Evolutionary conservation across 2,329 filamentous ascomycete species (phyloP).

Genomic region (Stachybotrys echinatus): DNA sequence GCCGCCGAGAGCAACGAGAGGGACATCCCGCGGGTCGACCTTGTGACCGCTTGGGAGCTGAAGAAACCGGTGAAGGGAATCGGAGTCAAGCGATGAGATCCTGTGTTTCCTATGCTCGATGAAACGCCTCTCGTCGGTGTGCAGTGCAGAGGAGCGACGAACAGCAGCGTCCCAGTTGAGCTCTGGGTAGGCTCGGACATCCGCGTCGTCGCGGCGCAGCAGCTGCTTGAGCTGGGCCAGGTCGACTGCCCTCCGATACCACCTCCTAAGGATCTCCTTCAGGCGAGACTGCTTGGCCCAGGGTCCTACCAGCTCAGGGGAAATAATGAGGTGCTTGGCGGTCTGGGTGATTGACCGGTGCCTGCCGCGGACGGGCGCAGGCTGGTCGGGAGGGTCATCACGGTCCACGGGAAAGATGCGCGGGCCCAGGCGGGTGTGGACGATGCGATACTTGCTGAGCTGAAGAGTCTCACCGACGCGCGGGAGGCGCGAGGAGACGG

Average conservation of each 20-base stretch:
- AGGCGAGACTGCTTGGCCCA: not conserved
- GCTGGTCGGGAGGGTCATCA: not conserved
- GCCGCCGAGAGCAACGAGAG: conserved; percentile 12
- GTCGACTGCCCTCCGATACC: conserved; percentile 11
- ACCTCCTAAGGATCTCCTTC: conserved; percentile 3
- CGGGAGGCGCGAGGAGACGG: conserved; percentile 10
- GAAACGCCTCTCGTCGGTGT: conserved; percentile 8
- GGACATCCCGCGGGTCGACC: conserved; percentile 12
- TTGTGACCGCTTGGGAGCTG: conserved; percentile 3
- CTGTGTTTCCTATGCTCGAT: conserved; percentile 7
- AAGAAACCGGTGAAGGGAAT: conserved; percentile 10
- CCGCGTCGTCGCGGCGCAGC: conserved; percentile 6
- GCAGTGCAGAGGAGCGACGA: conserved; percentile 7
- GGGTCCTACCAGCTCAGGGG: not conserved
- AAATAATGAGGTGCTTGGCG: not conserved
- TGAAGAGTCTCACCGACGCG: conserved; percentile 4
- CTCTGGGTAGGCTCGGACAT: conserved; percentile 12
- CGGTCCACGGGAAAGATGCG: not conserved
- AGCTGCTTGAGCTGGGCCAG: conserved; percentile 9
- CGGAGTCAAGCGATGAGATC: conserved; percentile 8
- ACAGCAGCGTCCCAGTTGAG: conserved; percentile 13
- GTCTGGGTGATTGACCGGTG: not conserved
- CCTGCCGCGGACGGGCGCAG: no score
- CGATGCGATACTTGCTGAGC: not conserved
- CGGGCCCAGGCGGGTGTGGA: not conserved